Percentiles rank a stretch among this genome's conserved stretches.
Conservation (phyloP, 495 filamentous ascomycete species). For the Staphylotrichum longicolle region DNA sequence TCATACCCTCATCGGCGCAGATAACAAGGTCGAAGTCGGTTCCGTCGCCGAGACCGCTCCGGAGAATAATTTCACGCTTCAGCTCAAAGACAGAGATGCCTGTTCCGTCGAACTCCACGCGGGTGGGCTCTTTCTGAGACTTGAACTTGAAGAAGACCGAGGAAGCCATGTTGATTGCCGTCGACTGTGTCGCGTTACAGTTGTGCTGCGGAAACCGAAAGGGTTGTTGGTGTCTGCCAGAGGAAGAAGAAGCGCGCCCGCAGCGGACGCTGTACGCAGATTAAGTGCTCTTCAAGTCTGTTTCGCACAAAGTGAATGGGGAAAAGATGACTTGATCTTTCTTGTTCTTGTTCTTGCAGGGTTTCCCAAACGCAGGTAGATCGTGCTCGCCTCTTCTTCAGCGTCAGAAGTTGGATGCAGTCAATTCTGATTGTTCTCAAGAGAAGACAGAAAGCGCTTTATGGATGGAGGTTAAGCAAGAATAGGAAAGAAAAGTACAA, state of each 20-base stretch:
- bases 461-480: constrained; percentile 34
- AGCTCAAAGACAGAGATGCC: constrained; percentile 98
- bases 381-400: constrained; percentile 40
- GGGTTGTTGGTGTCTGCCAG: not conserved
- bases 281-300: constrained; percentile 21
- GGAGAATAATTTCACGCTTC: constrained; percentile 95
- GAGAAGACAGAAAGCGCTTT: constrained; percentile 41
- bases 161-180: constrained; percentile 72
- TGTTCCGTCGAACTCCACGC: constrained; percentile 96
- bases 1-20: constrained; percentile 76
- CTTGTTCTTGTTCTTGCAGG: constrained; percentile 24
- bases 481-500: constrained; percentile 41
- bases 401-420: constrained; percentile 47
- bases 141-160: constrained; percentile 99
- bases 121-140: constrained; percentile 90
- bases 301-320: constrained; percentile 38
- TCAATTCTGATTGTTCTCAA: constrained; percentile 58
- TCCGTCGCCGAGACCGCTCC: constrained; percentile 89
- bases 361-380: constrained; percentile 20
- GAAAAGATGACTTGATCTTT: constrained; percentile 37
- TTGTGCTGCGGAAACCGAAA: not conserved
- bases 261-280: constrained; percentile 21
- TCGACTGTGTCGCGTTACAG: constrained; percentile 16
- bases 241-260: constrained; percentile 1
- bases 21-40: constrained; percentile 96